Conservation (phyloP, 164 flowering plant genomes). For the Umbilicus rupestris region DNA sequence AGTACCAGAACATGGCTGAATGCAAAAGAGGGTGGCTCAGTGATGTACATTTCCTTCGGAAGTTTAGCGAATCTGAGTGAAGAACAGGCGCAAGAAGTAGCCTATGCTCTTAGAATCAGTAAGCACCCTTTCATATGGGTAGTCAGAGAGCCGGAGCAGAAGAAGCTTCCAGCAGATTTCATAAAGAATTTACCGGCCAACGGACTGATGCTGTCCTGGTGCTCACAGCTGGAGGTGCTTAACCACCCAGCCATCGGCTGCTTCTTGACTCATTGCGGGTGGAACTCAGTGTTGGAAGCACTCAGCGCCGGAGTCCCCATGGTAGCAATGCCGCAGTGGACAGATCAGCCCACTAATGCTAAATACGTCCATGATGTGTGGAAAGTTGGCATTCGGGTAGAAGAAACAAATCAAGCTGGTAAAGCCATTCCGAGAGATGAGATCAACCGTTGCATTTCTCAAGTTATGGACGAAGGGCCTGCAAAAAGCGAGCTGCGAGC, state of each 20-base stretch:
- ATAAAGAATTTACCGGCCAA: slow-evolving; percentile 15
- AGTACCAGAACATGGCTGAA: slow-evolving; percentile 21
- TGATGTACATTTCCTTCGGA: slow-evolving; percentile 21
- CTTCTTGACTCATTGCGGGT: slow-evolving; percentile 37
- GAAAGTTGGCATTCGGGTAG: slow-evolving; percentile 27
- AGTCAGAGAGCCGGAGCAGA: slow-evolving; percentile 24
- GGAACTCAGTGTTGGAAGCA: slow-evolving; percentile 38
- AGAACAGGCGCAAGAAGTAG: slow-evolving; percentile 19
- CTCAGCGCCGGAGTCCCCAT: slow-evolving; percentile 37
- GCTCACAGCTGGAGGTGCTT: slow-evolving; percentile 27
- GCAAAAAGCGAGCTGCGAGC: slow-evolving; percentile 13
- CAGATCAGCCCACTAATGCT: slow-evolving; percentile 35
- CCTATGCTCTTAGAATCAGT: slow-evolving; percentile 12
- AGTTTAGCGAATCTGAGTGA: slow-evolving; percentile 15
- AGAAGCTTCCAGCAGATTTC: slow-evolving; percentile 23
- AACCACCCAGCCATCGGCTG: slow-evolving; percentile 34
- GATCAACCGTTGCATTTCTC: slow-evolving; percentile 18
- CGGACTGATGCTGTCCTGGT: slow-evolving; percentile 32
- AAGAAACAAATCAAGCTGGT: slow-evolving; percentile 17
- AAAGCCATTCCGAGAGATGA: slow-evolving; percentile 20
- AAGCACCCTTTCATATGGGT: slow-evolving; percentile 25
- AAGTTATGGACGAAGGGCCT: slow-evolving; percentile 14
- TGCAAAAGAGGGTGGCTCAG: slow-evolving; percentile 12
- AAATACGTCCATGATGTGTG: slow-evolving; percentile 32
- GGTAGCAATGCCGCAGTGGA: slow-evolving; percentile 31